Evolutionary conservation across 108 stramenopile species (phyloP), one percentile per base, ranked within the genome.

Genomic region (Stephanodiscus minutulus): DNA sequence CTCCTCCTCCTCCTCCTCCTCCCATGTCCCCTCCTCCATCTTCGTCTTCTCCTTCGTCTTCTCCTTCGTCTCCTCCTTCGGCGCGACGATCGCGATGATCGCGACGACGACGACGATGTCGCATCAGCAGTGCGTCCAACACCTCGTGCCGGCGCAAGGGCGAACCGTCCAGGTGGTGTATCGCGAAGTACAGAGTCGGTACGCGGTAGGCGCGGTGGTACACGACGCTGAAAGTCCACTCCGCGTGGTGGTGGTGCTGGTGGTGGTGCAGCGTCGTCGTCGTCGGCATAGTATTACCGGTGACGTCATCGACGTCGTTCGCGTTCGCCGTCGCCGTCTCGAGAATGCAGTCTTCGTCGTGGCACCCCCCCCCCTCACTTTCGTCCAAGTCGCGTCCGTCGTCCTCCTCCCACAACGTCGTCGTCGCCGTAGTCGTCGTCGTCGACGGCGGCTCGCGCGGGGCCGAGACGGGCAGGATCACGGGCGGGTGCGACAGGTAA

Each of bases 101-200:
- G 1, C 39, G 39, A 11, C 39, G 10, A 8, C 39, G 7, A 41
- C 6, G n/a, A 20, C 50, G 50, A 3, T 31, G 29, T 29, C 7
- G 15, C 55, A 17, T 8, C 33, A 70, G 55, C 11, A 70, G 55
- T 5, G 67, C 33, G 18, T 64, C 41, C 10, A 91, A 22, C 0
- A 89, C 82, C 24, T 81, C 60, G 1, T 50, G 27, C 54, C 88
- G 59, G 15, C 55, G 25, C 43, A 77, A 61, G 24, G 79, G 82
- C 10, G 70, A 58, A 13, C 87, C 87, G 59, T 86, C 56, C 50
- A 44, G 8, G 29, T 73, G 52, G 31, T 77, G 61, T 0, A 82
- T 86, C 10, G 37, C 24, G 63, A 92, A 92, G 69, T 92, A 89
- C 12, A 92, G 68, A 7, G 88, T 82, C 4, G 91, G 91, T 44